phyloP scores from a whole-genome alignment of 139 green algal genomes.

The Chlorella sp. region DNA sequence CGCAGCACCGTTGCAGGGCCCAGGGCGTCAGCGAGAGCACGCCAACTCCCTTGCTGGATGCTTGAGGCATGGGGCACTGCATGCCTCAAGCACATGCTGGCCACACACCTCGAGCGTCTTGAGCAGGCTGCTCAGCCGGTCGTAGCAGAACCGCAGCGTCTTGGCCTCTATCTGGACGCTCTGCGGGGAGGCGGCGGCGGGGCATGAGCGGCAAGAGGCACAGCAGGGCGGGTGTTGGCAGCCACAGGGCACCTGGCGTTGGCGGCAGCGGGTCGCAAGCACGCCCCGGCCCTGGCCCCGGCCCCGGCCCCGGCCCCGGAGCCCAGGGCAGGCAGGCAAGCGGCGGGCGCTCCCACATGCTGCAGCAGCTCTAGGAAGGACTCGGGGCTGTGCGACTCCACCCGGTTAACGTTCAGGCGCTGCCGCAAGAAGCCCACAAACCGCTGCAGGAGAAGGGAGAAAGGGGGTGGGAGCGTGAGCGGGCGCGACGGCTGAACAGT shows the following conservation, averaged over 20 bases:
- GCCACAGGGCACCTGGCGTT: background rate
- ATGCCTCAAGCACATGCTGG: too few relatives aligned
- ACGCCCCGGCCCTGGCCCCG: too few relatives aligned
- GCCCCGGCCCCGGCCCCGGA: background rate
- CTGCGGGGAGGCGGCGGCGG: background rate
- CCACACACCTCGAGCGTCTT: conserved; percentile 98
- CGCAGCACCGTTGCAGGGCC: too few relatives aligned
- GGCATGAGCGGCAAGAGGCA: too few relatives aligned
- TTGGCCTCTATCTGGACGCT: conserved; percentile 47
- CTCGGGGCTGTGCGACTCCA: conserved; percentile 75
- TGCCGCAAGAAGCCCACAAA: conserved; percentile 86
- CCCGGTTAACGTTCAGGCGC: conserved; percentile 57
- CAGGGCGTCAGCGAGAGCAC: too few relatives aligned
- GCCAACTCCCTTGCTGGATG: too few relatives aligned
- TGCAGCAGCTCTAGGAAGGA: conserved; percentile 84
- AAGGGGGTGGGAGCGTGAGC: too few relatives aligned
- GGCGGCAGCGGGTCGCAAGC: background rate
- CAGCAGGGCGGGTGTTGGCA: background rate
- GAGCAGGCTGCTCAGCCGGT: conserved; percentile 90
- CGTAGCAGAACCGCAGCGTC: conserved; percentile 94
- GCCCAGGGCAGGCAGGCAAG: background rate
- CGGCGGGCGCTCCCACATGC: conserved; percentile 27
- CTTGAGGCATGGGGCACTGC: too few relatives aligned
- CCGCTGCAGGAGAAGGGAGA: too few relatives aligned
- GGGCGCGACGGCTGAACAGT: too few relatives aligned